These are phyloP conservation scores for Hypoxylon sp. DNA, from an alignment of 2,329 filamentous ascomycete genomes.

Conservation along the genomic window DNA sequence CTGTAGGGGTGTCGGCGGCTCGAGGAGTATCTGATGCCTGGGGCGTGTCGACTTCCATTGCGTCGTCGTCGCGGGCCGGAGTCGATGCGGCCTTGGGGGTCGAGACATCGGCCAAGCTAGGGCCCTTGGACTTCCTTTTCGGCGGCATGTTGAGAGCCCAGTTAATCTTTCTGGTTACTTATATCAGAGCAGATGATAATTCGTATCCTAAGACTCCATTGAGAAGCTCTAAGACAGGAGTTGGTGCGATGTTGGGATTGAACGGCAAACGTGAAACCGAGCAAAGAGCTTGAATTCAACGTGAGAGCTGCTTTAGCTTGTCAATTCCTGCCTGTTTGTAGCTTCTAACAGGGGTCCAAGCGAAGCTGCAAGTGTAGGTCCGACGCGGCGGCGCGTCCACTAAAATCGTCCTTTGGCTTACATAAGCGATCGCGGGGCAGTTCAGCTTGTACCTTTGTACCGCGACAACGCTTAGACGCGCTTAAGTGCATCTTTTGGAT, in stretches of 20 bases:
- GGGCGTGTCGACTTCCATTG: slow-evolving; percentile 67
- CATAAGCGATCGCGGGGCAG: slow-evolving; percentile 37
- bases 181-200: neutral
- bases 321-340: slow-evolving; percentile 3
- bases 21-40: slow-evolving; percentile 60
- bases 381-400: no score
- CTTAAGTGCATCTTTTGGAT: neutral
- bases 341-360: neutral
- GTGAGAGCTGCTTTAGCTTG: slow-evolving; percentile 1
- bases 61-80: slow-evolving; percentile 63
- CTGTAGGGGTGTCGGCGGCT: slow-evolving; percentile 49
- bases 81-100: slow-evolving; percentile 60
- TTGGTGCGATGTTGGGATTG: neutral
- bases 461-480: neutral
- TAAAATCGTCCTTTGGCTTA: slow-evolving; percentile 33
- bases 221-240: neutral
- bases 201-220: neutral
- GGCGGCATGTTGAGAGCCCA: slow-evolving; percentile 65
- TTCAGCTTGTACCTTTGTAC: neutral
- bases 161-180: neutral
- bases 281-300: neutral
- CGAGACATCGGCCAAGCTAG: slow-evolving; percentile 59
- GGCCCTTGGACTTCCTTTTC: slow-evolving; percentile 69
- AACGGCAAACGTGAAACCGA: neutral
- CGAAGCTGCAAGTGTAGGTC: no score